These are phyloP conservation scores for Xylaria sp. DNA, from an alignment of 2,329 filamentous ascomycete genomes.

Conservation along the genomic window DNA sequence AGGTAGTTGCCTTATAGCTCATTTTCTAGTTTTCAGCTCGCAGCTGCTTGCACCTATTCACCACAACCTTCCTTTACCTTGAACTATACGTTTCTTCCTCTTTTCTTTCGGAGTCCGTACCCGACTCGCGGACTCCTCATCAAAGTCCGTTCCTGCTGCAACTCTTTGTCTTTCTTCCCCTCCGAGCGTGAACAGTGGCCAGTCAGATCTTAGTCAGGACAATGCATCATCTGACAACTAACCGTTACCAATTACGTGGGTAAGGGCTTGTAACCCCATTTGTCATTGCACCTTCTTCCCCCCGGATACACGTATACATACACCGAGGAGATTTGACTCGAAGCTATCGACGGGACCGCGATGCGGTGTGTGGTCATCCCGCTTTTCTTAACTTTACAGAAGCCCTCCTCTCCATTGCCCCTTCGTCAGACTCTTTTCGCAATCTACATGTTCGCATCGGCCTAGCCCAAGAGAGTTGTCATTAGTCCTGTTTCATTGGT, in stretches of 20 bases:
- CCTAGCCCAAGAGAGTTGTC: background rate
- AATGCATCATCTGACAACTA: background rate
- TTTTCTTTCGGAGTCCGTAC: too few relatives aligned
- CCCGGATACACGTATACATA: background rate
- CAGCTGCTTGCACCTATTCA: constrained; percentile 8
- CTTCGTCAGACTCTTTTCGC: background rate
- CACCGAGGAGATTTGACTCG: background rate
- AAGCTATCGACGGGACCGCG: background rate
- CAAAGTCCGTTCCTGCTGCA: background rate
- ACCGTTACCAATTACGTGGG: constrained; percentile 17
- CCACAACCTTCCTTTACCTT: background rate
- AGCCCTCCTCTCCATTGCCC: background rate
- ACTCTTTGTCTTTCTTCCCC: background rate
- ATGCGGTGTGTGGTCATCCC: background rate
- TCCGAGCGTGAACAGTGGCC: background rate
- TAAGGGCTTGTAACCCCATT: constrained; percentile 11
- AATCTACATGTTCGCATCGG: background rate
- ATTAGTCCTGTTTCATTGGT: background rate
- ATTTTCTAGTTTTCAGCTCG: constrained; percentile 3
- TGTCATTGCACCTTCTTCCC: background rate
- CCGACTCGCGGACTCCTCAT: too few relatives aligned
- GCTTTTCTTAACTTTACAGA: background rate
- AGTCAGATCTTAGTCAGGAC: background rate
- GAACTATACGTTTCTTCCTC: background rate
- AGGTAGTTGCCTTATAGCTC: constrained; percentile 15